Evolutionary conservation across 345 rosid species (phyloP).

Genomic region (Syzygium jambos): DNA sequence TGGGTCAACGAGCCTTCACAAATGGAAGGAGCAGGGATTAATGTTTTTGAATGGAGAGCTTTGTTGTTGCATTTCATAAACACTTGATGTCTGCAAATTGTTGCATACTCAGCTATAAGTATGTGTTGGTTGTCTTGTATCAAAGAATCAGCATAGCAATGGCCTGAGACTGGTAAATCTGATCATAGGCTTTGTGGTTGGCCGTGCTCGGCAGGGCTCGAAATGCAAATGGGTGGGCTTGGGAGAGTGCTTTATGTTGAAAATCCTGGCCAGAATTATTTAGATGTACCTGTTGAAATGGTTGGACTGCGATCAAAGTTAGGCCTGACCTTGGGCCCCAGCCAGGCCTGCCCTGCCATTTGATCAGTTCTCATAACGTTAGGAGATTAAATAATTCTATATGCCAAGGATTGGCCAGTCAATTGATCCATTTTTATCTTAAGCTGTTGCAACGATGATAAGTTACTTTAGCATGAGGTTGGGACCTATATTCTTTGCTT

Average conservation of each 20-base stretch:
- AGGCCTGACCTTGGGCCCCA: neutral
- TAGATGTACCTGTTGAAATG: neutral
- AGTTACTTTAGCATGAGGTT: neutral
- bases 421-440: neutral
- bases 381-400: neutral
- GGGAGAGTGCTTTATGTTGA: neutral
- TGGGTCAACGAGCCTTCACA: neutral
- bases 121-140: neutral
- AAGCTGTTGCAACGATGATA: neutral
- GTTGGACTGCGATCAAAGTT: neutral
- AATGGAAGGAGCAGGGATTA: neutral
- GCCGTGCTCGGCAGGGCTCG: neutral
- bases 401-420: neutral
- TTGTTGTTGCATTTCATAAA: neutral
- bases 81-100: neutral
- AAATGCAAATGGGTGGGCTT: neutral
- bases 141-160: neutral
- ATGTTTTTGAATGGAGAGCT: neutral
- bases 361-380: neutral
- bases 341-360: neutral
- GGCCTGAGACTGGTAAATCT: neutral
- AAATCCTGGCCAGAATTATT: neutral
- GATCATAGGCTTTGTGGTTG: neutral
- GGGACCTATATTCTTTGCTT: neutral
- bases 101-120: neutral